Conservation (phyloP, 2,329 filamentous ascomycete genomes). For the Fusarium transvaalense region DNA sequence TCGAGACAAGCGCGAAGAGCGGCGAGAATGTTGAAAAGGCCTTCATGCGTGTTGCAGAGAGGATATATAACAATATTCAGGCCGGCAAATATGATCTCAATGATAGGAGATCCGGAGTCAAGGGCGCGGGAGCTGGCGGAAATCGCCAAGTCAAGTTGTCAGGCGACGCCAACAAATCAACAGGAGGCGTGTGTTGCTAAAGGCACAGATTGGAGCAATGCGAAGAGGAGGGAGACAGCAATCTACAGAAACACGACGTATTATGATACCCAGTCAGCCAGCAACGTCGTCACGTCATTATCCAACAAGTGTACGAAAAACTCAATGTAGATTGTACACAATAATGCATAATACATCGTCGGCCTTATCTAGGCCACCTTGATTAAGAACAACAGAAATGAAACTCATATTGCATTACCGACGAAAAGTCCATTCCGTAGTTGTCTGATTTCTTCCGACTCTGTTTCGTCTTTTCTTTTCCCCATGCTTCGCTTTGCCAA, state of each 20-base stretch:
- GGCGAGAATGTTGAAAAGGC: slow-evolving; percentile 94
- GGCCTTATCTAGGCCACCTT: slow-evolving; percentile 37
- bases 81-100: slow-evolving; percentile 95
- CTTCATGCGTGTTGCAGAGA: slow-evolving; percentile 91
- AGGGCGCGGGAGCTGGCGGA: slow-evolving; percentile 71
- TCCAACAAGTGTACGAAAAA: slow-evolving; percentile 46
- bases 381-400: slow-evolving; percentile 37
- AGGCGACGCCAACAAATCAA: slow-evolving; percentile 56
- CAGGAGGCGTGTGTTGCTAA: slow-evolving; percentile 64
- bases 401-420: slow-evolving; percentile 50
- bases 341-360: slow-evolving; percentile 52
- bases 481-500: slow-evolving; percentile 41
- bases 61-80: slow-evolving; percentile 97
- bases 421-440: slow-evolving; percentile 43
- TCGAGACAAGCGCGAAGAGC: slow-evolving; percentile 96
- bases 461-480: slow-evolving; percentile 42
- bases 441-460: slow-evolving; percentile 41
- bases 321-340: slow-evolving; percentile 49
- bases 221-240: slow-evolving; percentile 31
- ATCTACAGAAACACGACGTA: slow-evolving; percentile 43
- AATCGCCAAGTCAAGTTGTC: slow-evolving; percentile 62
- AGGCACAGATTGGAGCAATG: slow-evolving; percentile 9
- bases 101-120: slow-evolving; percentile 91
- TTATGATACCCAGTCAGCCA: slow-evolving; percentile 51
- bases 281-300: slow-evolving; percentile 43